Conservation (phyloP, 805 yeast genomes). For the Zygotorulaspora danielsina region DNA sequence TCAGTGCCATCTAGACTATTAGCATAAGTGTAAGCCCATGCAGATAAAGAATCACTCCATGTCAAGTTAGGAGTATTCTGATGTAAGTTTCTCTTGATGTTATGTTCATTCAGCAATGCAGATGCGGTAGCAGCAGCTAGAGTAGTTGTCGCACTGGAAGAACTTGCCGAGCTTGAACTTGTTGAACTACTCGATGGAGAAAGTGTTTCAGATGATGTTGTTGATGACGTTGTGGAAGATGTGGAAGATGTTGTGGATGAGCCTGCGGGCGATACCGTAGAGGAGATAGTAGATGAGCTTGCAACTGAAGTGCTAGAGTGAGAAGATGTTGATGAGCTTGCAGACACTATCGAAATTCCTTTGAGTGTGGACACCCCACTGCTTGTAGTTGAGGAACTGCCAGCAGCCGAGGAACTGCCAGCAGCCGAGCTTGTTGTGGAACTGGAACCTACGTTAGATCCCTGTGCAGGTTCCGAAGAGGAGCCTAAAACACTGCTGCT, state of each 20-base stretch:
- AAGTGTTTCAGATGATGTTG: slow-evolving; percentile 10
- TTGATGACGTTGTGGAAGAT: neutral
- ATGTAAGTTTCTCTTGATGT: slow-evolving; percentile 46
- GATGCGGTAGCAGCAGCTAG: slow-evolving; percentile 24
- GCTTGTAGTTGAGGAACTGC: slow-evolving; percentile 1
- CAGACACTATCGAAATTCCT: slow-evolving; percentile 4
- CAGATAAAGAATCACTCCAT: slow-evolving; percentile 47
- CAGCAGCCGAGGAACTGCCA: slow-evolving; percentile 11
- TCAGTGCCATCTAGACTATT: slow-evolving; percentile 36
- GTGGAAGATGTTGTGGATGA: slow-evolving; percentile 8
- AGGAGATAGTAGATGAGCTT: slow-evolving; percentile 8
- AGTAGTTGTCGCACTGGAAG: slow-evolving; percentile 23
- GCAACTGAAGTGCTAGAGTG: neutral
- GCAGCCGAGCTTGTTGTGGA: slow-evolving; percentile 11
- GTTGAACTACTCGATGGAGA: slow-evolving; percentile 8
- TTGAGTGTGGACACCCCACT: neutral
- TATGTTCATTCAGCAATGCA: slow-evolving; percentile 46
- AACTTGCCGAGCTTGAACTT: slow-evolving; percentile 20
- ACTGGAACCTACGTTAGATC: too few species aligned
- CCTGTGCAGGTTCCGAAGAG: too few species aligned
- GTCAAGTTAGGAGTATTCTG: slow-evolving; percentile 39
- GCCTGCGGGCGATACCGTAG: slow-evolving; percentile 20
- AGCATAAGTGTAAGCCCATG: slow-evolving; percentile 50
- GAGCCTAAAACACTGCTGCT: too few species aligned
- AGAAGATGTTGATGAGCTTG: neutral